Evolutionary conservation across 1,139 yeast genomes (phyloP), one percentile per base, ranked within the genome.

Genomic region (Kodamaea anthophila): DNA sequence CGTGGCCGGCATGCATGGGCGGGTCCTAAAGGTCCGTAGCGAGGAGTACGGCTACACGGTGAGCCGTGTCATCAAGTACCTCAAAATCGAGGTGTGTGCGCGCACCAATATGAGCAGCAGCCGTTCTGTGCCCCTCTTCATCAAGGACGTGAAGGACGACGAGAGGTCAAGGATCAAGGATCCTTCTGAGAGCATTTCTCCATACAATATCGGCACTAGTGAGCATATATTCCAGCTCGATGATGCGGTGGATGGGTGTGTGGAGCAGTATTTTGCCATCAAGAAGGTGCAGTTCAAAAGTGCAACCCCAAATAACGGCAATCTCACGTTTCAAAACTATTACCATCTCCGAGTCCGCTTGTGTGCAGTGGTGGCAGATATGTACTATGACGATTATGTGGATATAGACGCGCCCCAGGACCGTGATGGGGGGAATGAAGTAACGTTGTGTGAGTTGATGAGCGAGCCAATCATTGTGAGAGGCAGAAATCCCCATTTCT

Each of bases 251-350:
- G 45, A 42, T 9, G 49, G 48, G 8, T 49, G 43, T 23, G 50
- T 61, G 19, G 64, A 62, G 36, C 53, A 56, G 32, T 64, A 45
- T 37, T 60, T 52, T 39, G 47, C 56, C 13, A 51, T 65, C 21
- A 60, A 56, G 43, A 70, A 58, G 51, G 59, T 74, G 39, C 80
- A 75, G 46, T 77, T 77, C 47, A 65, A 71, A 31, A 72, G 65
- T 38, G 81, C 83, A 9, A 77, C 84, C 0, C 78, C 82, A 4
- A 75, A 76, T 44, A 76, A 75, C 43, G 81, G 81, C 9, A 74
- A 77, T 38, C 57, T 64, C 24, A 60, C 70, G 10, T 64, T 67
- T 37, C 81, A 74, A 42, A 74, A 75, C 41, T 77, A 72, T 43
- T 76, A 71, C 43, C 70, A 66, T 36, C 53, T 77, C 18, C 55